Percentiles rank a stretch among this genome's conserved stretches.
Evolutionary conservation across 2,329 filamentous ascomycete genomes (phyloP).

Genomic region (Drechslerella stenobrocha): DNA sequence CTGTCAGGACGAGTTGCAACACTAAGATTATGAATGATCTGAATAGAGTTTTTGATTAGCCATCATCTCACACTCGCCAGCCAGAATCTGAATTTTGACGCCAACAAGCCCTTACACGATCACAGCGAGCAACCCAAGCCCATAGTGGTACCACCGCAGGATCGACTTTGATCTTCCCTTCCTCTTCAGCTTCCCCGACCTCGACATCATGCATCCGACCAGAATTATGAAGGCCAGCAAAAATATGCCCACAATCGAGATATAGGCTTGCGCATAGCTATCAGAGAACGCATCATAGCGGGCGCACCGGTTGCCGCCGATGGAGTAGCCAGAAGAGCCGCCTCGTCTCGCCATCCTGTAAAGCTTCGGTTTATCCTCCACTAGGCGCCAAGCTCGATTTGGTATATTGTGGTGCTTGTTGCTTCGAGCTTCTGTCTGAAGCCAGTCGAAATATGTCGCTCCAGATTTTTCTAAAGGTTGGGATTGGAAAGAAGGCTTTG

Average conservation of each 20-base stretch:
- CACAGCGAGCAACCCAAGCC: constrained; percentile 29
- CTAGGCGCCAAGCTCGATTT: not conserved
- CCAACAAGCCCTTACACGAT: constrained; percentile 22
- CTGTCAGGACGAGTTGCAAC: constrained; percentile 9
- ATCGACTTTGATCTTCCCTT: constrained; percentile 18
- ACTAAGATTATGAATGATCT: constrained; percentile 31
- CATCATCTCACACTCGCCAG: not conserved
- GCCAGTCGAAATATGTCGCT: too few relatives aligned
- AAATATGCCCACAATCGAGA: constrained; percentile 25
- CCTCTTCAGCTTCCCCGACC: constrained; percentile 37
- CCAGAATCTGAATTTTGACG: not conserved
- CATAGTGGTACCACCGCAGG: constrained; percentile 39
- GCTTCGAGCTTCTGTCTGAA: too few relatives aligned
- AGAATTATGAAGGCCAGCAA: constrained; percentile 27
- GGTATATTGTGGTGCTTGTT: not conserved
- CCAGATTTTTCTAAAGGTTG: too few relatives aligned
- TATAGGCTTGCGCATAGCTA: constrained; percentile 27
- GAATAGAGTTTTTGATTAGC: not conserved
- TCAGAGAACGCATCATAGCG: constrained; percentile 15
- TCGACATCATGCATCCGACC: constrained; percentile 1
- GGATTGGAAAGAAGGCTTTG: too few relatives aligned
- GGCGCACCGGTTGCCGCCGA: constrained; percentile 24
- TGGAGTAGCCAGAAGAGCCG: constrained; percentile 1
- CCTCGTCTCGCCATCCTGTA: constrained; percentile 36
- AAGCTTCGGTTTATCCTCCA: not conserved